phyloP scores from a whole-genome alignment of 768 basidiomycete genomes.

The Suillus brevipes region DNA sequence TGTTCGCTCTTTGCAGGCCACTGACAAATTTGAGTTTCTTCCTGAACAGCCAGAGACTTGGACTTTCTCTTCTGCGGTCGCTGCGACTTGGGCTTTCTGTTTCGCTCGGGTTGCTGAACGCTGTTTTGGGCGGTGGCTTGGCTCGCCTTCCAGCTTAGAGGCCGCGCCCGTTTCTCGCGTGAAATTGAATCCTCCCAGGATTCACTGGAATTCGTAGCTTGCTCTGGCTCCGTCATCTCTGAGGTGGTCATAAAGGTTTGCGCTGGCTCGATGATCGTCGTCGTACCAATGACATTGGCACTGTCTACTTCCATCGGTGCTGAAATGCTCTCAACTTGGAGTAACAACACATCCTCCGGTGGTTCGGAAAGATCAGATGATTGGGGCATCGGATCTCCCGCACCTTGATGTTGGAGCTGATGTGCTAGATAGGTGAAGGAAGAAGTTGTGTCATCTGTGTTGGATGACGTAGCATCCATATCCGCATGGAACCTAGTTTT shows the following conservation, averaged over 20 bases:
- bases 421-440: neutral
- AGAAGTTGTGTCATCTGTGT: neutral
- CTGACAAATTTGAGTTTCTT: neutral
- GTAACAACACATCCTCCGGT: neutral
- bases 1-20: neutral
- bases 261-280: neutral
- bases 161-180: neutral
- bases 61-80: neutral
- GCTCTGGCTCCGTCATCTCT: neutral
- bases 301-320: neutral
- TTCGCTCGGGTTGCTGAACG: neutral
- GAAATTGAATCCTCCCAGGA: neutral
- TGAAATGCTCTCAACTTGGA: neutral
- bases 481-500: neutral
- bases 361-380: neutral
- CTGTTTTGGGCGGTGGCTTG: neutral
- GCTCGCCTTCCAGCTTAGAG: neutral
- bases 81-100: neutral
- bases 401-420: neutral
- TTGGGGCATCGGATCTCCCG: neutral
- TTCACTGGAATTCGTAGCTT: neutral
- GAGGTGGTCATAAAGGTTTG: neutral
- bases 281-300: neutral
- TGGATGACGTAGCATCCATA: neutral
- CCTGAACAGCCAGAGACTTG: neutral